These are phyloP conservation scores for Penicillium fuscoglaucum DNA, from an alignment of 2,329 filamentous ascomycete species.

Conservation along the genomic window DNA sequence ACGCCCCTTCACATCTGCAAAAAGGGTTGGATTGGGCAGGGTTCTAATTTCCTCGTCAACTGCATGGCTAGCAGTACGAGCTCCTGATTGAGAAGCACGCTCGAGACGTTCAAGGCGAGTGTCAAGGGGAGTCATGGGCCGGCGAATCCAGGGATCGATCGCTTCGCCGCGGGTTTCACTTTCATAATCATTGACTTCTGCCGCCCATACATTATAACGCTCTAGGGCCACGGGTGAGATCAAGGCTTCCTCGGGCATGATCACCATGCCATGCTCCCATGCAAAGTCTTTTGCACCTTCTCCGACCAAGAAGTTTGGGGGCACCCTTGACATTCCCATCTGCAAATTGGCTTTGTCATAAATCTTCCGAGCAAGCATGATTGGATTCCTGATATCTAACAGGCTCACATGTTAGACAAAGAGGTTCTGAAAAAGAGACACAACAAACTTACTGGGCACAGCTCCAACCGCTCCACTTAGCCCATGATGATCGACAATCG, in stretches of 20 bases:
- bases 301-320: slow-evolving; percentile 87
- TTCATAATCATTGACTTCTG: slow-evolving; percentile 39
- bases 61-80: background rate
- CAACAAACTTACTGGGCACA: slow-evolving; percentile 68
- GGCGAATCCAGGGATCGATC: slow-evolving; percentile 25
- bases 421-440: slow-evolving; percentile 22
- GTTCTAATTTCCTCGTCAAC: background rate
- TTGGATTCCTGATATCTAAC: slow-evolving; percentile 75
- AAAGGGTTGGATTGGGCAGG: background rate
- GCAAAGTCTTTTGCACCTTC: slow-evolving; percentile 87
- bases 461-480: slow-evolving; percentile 92
- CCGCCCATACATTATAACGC: slow-evolving; percentile 74
- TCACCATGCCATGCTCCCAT: slow-evolving; percentile 69
- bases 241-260: slow-evolving; percentile 72
- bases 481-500: slow-evolving; percentile 85
- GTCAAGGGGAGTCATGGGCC: slow-evolving; percentile 26
- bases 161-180: slow-evolving; percentile 51
- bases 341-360: slow-evolving; percentile 74
- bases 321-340: slow-evolving; percentile 82
- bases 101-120: slow-evolving; percentile 7
- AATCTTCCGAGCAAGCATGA: slow-evolving; percentile 79
- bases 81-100: background rate
- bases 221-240: slow-evolving; percentile 78
- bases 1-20: background rate
- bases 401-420: slow-evolving; percentile 8